These are phyloP conservation scores for Coemansia javaensis DNA, from an alignment of 192 early-diverging fungal genomes.

Conservation along the genomic window DNA sequence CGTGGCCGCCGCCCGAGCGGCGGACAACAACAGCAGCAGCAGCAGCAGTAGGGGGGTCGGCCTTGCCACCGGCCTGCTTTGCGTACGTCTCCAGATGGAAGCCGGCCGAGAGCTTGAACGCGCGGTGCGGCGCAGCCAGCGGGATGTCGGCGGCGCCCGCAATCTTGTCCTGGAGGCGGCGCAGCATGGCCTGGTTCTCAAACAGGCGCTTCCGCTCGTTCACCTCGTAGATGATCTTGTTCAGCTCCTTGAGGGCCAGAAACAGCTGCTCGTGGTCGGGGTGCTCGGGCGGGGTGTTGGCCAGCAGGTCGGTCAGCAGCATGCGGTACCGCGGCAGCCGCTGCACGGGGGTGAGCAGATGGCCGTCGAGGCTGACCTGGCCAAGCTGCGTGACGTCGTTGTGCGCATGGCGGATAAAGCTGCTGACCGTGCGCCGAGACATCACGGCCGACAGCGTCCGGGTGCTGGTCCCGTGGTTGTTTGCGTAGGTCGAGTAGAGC, in stretches of 20 bases:
- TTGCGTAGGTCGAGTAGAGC: conserved; percentile 81
- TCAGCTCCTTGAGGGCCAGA: conserved; percentile 64
- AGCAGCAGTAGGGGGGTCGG: not conserved
- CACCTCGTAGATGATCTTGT: conserved; percentile 65
- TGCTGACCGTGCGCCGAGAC: conserved; percentile 25
- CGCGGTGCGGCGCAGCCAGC: conserved; percentile 53
- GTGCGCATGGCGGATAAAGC: conserved; percentile 35
- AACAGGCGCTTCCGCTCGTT: conserved; percentile 79
- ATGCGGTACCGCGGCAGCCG: conserved; percentile 91
- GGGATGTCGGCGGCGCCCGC: conserved; percentile 39
- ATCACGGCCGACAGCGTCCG: conserved; percentile 53
- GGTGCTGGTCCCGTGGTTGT: conserved; percentile 76
- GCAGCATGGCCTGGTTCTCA: conserved; percentile 51
- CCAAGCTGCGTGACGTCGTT: conserved; percentile 59
- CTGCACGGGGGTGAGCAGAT: conserved; percentile 87
- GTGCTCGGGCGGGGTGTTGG: conserved; percentile 67
- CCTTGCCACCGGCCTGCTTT: not conserved
- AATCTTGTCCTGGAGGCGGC: conserved; percentile 57
- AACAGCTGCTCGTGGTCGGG: conserved; percentile 69
- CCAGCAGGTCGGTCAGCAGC: conserved; percentile 78
- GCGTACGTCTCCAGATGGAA: conserved; percentile 34
- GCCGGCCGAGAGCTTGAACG: conserved; percentile 52
- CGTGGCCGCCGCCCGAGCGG: conserved; percentile 28
- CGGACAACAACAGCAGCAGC: too few species aligned
- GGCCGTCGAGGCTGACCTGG: conserved; percentile 79